These are phyloP conservation scores for Saprolegnia parasitica DNA, from an alignment of 352 stramenopile species.

Conservation along the genomic window DNA sequence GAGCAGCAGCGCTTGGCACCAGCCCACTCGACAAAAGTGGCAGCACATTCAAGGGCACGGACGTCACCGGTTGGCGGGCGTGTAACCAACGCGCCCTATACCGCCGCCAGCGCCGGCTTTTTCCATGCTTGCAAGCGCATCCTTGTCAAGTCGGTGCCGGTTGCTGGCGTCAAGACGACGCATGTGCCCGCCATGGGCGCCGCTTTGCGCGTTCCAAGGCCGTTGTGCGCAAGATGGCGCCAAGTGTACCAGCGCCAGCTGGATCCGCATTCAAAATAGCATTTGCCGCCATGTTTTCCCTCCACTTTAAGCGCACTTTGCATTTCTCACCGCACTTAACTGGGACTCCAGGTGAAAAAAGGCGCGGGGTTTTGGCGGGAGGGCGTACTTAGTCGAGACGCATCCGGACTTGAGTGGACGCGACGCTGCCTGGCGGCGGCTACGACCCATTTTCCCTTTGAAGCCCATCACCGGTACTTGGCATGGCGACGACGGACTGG, in stretches of 20 bases:
- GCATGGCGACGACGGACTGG: constrained; percentile 15
- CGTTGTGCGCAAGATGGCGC: constrained; percentile 5
- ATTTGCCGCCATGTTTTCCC: constrained; percentile 13
- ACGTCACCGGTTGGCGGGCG: too few relatives aligned
- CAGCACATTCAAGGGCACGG: too few relatives aligned
- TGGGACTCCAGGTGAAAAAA: not conserved
- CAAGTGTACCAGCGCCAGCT: not conserved
- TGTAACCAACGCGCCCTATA: too few relatives aligned
- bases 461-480: not conserved
- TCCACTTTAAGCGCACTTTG: constrained; percentile 5
- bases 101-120: too few relatives aligned
- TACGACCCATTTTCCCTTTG: not conserved
- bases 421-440: constrained; percentile 8
- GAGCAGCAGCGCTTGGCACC: too few relatives aligned
- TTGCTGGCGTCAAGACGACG: not conserved
- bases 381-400: not conserved
- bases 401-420: constrained; percentile 3
- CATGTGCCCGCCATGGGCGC: too few relatives aligned
- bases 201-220: not conserved
- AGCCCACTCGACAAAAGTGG: too few relatives aligned
- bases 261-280: constrained; percentile 15
- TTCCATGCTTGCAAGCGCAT: too few relatives aligned
- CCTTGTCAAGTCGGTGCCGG: not conserved
- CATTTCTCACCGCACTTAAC: constrained; percentile 16
- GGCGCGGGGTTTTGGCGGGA: constrained; percentile 6